Conservation (phyloP, 164 flowering plant genomes). For the Piper longum region DNA sequence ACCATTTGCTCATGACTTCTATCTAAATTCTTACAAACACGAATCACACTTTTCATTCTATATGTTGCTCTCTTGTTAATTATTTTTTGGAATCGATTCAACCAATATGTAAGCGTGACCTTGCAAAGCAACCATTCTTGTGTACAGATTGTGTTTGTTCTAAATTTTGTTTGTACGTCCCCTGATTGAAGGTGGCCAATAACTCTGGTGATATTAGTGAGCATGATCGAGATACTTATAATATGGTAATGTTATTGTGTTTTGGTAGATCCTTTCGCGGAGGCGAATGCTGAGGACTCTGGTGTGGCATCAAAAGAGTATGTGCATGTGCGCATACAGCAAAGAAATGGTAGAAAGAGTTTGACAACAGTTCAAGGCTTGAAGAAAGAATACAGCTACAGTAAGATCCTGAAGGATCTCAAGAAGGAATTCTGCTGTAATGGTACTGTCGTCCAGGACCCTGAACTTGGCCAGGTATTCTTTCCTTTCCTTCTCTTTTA, state of each 20-base stretch:
- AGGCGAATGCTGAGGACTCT: slow-evolving; percentile 51
- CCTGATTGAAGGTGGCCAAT: too few relatives aligned
- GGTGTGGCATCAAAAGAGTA: slow-evolving; percentile 49
- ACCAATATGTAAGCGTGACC: too few relatives aligned
- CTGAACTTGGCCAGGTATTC: slow-evolving; percentile 48
- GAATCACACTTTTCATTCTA: too few relatives aligned
- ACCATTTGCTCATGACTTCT: not conserved
- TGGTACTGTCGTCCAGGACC: slow-evolving; percentile 62
- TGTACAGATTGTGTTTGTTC: too few relatives aligned
- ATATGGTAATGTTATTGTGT: not conserved
- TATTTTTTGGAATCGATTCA: too few relatives aligned
- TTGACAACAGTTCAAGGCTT: slow-evolving; percentile 57
- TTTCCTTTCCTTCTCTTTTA: not conserved
- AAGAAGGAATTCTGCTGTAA: slow-evolving; percentile 61
- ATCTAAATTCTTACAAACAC: not conserved
- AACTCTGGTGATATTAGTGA: too few relatives aligned
- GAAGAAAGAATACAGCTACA: slow-evolving; percentile 50
- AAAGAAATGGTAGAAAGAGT: slow-evolving; percentile 54
- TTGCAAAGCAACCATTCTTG: too few relatives aligned
- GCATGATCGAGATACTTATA: too few relatives aligned
- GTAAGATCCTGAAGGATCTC: slow-evolving; percentile 46
- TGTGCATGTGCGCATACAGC: slow-evolving; percentile 48
- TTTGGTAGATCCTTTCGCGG: slow-evolving; percentile 43
- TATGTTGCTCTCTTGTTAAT: too few relatives aligned
- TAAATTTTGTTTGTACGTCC: too few relatives aligned